Percentiles rank a stretch among this genome's conserved stretches.
phyloP scores from a whole-genome alignment of 352 stramenopile species.

The Pythium chondricola region DNA sequence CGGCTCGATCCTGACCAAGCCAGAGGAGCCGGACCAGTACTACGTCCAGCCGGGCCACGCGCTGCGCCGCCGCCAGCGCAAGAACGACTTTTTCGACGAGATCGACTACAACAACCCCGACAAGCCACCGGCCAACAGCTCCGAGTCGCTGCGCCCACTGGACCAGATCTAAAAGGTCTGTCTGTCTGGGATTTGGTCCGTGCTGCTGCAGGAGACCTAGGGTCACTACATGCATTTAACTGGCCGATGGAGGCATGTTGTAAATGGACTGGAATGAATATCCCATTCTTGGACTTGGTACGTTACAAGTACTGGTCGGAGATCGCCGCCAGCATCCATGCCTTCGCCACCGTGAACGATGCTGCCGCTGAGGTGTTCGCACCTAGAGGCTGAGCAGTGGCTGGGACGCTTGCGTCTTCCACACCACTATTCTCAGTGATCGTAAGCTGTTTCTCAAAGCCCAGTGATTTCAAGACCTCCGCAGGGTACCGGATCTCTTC shows the following conservation, averaged over 20 bases:
- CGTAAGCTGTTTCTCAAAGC: too few species aligned
- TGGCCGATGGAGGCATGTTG: too few species aligned
- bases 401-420: background rate
- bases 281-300: background rate
- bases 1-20: conserved; percentile 51
- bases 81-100: conserved; percentile 55
- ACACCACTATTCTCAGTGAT: too few species aligned
- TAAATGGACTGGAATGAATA: conserved; percentile 7
- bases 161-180: conserved; percentile 49
- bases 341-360: conserved; percentile 24
- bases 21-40: conserved; percentile 70
- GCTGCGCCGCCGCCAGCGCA: conserved; percentile 61
- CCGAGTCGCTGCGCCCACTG: conserved; percentile 43
- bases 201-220: too few species aligned
- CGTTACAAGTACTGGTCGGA: conserved; percentile 27
- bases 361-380: background rate
- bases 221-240: too few species aligned
- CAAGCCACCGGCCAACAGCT: conserved; percentile 29
- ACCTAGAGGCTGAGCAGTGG: too few species aligned
- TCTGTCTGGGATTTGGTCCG: background rate
- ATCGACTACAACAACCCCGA: conserved; percentile 83
- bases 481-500: conserved; percentile 29
- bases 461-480: conserved; percentile 10
- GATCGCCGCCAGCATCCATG: conserved; percentile 36
- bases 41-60: conserved; percentile 77